Evolutionary conservation across 129 eudicot species (phyloP), one percentile per base, ranked within the genome.

Genomic region (Lactuca saligna): DNA sequence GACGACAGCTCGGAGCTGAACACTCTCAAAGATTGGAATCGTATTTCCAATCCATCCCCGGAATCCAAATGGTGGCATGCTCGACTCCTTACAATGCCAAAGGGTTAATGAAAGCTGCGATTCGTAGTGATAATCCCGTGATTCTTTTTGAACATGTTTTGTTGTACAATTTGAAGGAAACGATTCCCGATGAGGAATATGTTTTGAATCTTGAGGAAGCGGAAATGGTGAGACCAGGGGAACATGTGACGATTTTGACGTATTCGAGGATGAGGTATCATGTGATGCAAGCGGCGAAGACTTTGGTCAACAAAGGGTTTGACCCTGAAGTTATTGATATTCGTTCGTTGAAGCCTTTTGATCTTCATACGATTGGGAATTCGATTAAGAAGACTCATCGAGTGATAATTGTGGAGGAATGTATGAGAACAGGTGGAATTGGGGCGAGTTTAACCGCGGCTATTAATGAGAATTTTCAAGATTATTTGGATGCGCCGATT

Each of bases 391-490:
- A 89, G 86, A 92, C 98, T 3, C 98, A 92, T 29, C 85, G 91
- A 7, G 98, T 92, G 80, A 75, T 92, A 15, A 92, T 92, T 65
- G 98, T 92, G 75, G 98, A 92, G 80, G 98, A 92, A 73, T 92
- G 98, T 76, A 92, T 92, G 98, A 78, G 98, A 33, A 92, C 98
- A 0, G 98, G 98, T 50, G 98, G 98, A 25, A 92, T 92, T 50
- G 98, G 98, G 32, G 98, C 96, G 16, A 92, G 98, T 68, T 81
- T 92, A 88, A 92, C 95, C 1, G 98, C 98, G 0, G 86, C 98
- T 2, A 89, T 92, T 17, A 92, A 76, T 25, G 98, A 92, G 55
- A 84, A 92, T 73, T 92, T 92, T 60, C 87, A 88, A 46, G 98
- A 92, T 55, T 89, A 92, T 73, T 73, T 92, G 76, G 96, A 92